These are phyloP conservation scores for Verticillium nonalfalfae DNA, from an alignment of 2,329 filamentous ascomycete genomes.

Conservation along the genomic window DNA sequence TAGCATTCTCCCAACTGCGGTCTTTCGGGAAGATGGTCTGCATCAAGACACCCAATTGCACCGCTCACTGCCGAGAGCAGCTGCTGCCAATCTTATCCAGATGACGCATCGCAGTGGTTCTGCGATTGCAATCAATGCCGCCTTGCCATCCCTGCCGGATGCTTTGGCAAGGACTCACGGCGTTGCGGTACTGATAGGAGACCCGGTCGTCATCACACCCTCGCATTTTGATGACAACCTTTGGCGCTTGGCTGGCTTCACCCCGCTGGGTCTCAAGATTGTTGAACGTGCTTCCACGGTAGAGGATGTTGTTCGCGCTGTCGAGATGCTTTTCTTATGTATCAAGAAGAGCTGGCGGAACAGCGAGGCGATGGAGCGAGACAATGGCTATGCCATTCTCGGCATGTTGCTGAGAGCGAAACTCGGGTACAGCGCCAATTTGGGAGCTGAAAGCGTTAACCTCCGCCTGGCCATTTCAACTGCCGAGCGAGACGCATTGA, in stretches of 20 bases:
- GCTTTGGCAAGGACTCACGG: conserved; percentile 78
- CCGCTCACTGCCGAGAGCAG: conserved; percentile 66
- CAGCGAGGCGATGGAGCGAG: conserved; percentile 95
- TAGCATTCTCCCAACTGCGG: conserved; percentile 73
- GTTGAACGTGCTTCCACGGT: conserved; percentile 68
- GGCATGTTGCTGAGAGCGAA: conserved; percentile 80
- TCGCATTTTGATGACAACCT: conserved; percentile 85
- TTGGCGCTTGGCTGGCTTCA: conserved; percentile 90
- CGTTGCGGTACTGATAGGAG: conserved; percentile 74
- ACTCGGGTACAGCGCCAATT: conserved; percentile 47
- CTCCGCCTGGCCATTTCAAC: conserved; percentile 37
- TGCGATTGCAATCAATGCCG: conserved; percentile 80
- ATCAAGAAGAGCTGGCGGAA: conserved; percentile 93
- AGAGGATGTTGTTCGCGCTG: conserved; percentile 67
- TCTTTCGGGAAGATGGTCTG: conserved; percentile 74
- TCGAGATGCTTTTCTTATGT: conserved; percentile 78
- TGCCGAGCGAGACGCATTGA: conserved; percentile 48
- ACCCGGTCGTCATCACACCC: conserved; percentile 73
- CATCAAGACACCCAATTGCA: conserved; percentile 73
- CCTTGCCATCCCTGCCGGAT: conserved; percentile 81
- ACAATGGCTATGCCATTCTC: conserved; percentile 87
- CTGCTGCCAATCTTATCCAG: conserved; percentile 61
- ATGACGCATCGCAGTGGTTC: conserved; percentile 69
- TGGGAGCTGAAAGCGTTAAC: conserved; percentile 16
- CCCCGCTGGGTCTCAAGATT: conserved; percentile 76